Conservation (phyloP, 208 protist genomes). For the Acanthamoeba healyi region DNA sequence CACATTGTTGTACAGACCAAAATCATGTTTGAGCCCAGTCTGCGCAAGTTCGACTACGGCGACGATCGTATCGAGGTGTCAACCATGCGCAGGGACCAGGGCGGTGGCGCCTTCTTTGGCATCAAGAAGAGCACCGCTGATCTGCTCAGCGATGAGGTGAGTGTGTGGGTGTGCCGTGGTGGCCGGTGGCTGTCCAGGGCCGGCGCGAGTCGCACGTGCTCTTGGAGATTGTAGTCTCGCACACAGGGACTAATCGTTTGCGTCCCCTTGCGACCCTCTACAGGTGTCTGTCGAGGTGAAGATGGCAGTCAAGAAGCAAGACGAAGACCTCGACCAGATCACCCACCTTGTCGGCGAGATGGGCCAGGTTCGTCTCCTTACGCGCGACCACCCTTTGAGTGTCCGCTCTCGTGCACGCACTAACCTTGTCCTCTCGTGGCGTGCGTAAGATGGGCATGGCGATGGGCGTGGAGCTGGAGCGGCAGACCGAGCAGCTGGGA, state of each 20-base stretch:
- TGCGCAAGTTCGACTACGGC: slow-evolving; percentile 12
- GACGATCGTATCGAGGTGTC: background rate
- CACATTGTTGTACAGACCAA: background rate
- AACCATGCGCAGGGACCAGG: background rate
- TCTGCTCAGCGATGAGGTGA: slow-evolving; percentile 16
- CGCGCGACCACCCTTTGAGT: no score
- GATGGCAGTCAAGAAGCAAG: slow-evolving; percentile 21
- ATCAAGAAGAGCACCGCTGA: background rate
- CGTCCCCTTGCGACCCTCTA: no score
- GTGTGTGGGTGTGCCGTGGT: no score
- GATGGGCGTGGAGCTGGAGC: background rate
- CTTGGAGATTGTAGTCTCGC: no score
- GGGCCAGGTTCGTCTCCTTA: no score
- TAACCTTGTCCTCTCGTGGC: no score
- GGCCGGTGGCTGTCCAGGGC: no score
- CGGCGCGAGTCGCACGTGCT: no score
- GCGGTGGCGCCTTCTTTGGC: slow-evolving; percentile 36
- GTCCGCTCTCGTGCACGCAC: no score
- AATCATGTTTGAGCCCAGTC: background rate
- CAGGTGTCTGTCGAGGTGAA: slow-evolving; percentile 18
- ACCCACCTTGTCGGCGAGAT: background rate
- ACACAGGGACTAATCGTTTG: no score
- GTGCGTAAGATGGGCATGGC: slow-evolving; percentile 17
- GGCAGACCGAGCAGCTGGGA: background rate
- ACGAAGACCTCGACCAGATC: slow-evolving; percentile 49